Base-by-base conservation (phyloP, 75 land plant species). In the Picea sitchensis region DNA sequence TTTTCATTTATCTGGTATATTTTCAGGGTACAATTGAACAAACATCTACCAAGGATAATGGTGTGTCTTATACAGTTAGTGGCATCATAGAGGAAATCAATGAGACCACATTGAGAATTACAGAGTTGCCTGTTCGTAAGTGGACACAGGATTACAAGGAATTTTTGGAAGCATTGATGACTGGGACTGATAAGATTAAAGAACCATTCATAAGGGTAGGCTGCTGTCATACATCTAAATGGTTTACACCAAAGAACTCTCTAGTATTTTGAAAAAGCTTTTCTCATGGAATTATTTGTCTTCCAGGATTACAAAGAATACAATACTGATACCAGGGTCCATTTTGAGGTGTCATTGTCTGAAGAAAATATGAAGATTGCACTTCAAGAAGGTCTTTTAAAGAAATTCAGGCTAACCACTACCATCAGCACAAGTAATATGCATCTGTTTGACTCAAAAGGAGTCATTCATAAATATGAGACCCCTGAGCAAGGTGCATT, bases 111-210 rank as follows among this genome's bases (percentile, higher is more conserved):
- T 61, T 98, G 18, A 88, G 91, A 59, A 88, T 98, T n/a, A 86
- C 88, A 47, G 99, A 98, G 81, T 84, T 98, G 14, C 99, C 99
- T 9, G 78, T 98, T 38, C 80, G 99, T 11, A 87, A 90, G 69
- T 98, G 98, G 96, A 95, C 98, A 5, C 90, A 92, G 41, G 99
- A 98, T 86, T 98, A 95, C 77, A 95, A 93, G 77, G 92, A 89
- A 77, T 98, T 95, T 83, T 84, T 98, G 61, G 93, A 93, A 59
- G 73, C 88, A 2, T 38, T 95, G 65, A 81, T 87, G 82, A 84
- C 47, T 3, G 86, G 84, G 3, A 87, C 82, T 77, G 92, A 90
- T 20, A 91, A 94, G 62, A 80, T 68, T 59, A 94, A 96, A 79
- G 98, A 97, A 75, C 91, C 98, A 44, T 95, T 95, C 72, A 93